phyloP scores from a whole-genome alignment of 2,329 filamentous ascomycete genomes.

The Gaeumannomyces tritici region DNA sequence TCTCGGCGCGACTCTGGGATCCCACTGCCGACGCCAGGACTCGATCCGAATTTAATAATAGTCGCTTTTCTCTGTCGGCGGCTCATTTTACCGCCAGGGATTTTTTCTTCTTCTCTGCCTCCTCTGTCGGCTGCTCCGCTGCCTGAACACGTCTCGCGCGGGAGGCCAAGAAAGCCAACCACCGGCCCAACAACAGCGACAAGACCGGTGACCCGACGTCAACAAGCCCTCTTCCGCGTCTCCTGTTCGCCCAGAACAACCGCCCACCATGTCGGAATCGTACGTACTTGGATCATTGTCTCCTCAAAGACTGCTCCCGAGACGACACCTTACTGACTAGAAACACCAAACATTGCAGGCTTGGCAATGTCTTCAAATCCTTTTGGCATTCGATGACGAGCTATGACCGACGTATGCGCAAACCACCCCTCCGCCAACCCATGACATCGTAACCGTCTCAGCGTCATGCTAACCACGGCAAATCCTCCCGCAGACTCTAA shows the following conservation, averaged over 20 bases:
- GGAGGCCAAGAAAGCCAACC: neutral
- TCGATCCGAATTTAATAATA: neutral
- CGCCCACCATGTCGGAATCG: conserved; percentile 1
- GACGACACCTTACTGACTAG: neutral
- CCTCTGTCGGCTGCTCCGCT: neutral
- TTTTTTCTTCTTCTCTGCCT: neutral
- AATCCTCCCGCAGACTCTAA: conserved; percentile 59
- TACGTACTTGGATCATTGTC: neutral
- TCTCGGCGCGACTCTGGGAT: neutral
- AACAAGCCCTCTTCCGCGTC: neutral
- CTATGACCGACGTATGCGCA: conserved; percentile 53
- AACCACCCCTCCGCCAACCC: conserved; percentile 6
- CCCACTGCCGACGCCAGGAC: neutral
- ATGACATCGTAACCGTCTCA: neutral
- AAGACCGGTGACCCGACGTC: no score
- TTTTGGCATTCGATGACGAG: conserved; percentile 92
- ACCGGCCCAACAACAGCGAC: neutral
- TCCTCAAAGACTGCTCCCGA: neutral
- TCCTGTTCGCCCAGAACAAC: neutral
- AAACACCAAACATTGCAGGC: conserved; percentile 26
- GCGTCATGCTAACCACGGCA: neutral
- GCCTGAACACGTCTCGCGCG: neutral
- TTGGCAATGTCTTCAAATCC: conserved; percentile 68
- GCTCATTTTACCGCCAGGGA: neutral
- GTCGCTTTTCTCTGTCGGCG: neutral